A percentile compares a stretch with the other conserved stretches of the same genome.
Conservation (phyloP, 768 basidiomycete species). For the Leccinum imitatum region DNA sequence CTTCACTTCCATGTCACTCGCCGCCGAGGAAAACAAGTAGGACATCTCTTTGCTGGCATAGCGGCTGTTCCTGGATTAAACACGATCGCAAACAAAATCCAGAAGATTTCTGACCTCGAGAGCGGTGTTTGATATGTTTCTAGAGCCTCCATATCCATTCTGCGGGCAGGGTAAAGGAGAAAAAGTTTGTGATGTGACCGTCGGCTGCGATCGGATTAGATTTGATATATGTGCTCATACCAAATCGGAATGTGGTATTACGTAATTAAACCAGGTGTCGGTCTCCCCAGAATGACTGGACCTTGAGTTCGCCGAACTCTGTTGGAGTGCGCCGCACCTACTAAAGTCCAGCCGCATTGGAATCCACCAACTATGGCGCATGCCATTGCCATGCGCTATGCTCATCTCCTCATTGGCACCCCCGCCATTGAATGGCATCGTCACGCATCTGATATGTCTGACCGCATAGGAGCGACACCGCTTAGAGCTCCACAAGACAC, state of each 20-base stretch:
- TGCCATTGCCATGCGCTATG: too few relatives aligned
- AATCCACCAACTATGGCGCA: too few relatives aligned
- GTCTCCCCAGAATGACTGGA: too few relatives aligned
- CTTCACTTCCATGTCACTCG: slow-evolving; percentile 36
- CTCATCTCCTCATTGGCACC: too few relatives aligned
- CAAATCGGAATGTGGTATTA: background rate
- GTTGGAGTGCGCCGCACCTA: too few relatives aligned
- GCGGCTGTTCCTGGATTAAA: slow-evolving; percentile 52
- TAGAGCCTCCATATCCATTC: slow-evolving; percentile 52
- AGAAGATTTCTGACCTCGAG: slow-evolving; percentile 54
- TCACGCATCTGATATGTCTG: too few relatives aligned
- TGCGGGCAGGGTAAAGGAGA: background rate
- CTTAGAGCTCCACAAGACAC: too few relatives aligned
- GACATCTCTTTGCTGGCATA: slow-evolving; percentile 99
- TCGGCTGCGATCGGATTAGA: background rate
- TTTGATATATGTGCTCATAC: background rate
- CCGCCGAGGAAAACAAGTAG: slow-evolving; percentile 91
- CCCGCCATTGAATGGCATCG: too few relatives aligned
- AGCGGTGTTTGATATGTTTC: slow-evolving; percentile 81
- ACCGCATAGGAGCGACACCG: too few relatives aligned
- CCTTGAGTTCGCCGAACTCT: too few relatives aligned
- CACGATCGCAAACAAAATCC: background rate
- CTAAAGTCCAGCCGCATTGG: too few relatives aligned
- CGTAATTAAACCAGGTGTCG: background rate
- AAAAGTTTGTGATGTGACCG: background rate